Conservation (phyloP, 768 basidiomycete genomes). For the Termitomyces sp. region DNA sequence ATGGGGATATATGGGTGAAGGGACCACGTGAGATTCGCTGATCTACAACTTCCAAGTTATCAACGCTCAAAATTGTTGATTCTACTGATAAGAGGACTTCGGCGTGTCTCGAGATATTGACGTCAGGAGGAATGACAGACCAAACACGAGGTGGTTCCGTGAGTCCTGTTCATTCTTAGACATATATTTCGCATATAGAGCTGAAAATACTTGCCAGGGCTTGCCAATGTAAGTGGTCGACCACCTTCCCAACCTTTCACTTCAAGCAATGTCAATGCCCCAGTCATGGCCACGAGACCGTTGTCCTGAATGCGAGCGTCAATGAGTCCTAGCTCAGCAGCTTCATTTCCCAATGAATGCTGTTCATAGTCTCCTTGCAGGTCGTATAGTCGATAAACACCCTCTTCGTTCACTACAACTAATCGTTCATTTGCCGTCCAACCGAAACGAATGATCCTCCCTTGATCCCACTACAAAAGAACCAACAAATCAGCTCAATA, state of each 20-base stretch:
- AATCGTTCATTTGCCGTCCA: slow-evolving; percentile 84
- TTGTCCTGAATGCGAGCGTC: slow-evolving; percentile 85
- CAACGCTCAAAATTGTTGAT: slow-evolving; percentile 76
- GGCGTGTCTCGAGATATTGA: slow-evolving; percentile 84
- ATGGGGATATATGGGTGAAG: slow-evolving; percentile 82
- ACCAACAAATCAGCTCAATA: slow-evolving; percentile 11
- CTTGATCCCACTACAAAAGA: slow-evolving; percentile 81
- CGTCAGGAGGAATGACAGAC: slow-evolving; percentile 87
- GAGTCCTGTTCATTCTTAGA: slow-evolving; percentile 46
- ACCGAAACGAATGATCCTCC: slow-evolving; percentile 76
- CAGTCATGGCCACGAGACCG: slow-evolving; percentile 84
- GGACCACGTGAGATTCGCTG: slow-evolving; percentile 88
- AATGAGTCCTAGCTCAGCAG: slow-evolving; percentile 75
- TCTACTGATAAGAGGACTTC: slow-evolving; percentile 86
- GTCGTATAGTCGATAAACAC: slow-evolving; percentile 87
- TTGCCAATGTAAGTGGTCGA: slow-evolving; percentile 68
- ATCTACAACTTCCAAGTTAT: slow-evolving; percentile 86
- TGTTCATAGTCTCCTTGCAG: slow-evolving; percentile 84
- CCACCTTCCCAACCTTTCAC: slow-evolving; percentile 87
- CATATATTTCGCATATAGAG: background rate
- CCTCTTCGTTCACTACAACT: slow-evolving; percentile 87
- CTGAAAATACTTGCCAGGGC: slow-evolving; percentile 53
- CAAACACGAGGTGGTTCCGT: slow-evolving; percentile 78
- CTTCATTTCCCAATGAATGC: slow-evolving; percentile 79
- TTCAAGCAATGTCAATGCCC: slow-evolving; percentile 72